Evolutionary conservation across 148 eudicot species (phyloP).

Genomic region (Hydrangea macrophylla): DNA sequence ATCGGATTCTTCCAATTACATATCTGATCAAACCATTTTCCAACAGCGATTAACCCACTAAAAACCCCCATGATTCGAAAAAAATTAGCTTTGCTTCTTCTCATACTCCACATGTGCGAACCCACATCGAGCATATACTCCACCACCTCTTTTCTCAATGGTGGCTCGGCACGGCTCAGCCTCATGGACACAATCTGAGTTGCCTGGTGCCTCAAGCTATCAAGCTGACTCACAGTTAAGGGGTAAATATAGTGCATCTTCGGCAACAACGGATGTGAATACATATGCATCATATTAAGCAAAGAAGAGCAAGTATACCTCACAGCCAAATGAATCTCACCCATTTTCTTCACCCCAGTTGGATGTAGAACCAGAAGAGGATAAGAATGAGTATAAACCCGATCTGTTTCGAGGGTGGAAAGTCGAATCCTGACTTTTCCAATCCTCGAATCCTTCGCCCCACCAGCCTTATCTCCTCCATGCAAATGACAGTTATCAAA

Average conservation of each 20-base stretch:
- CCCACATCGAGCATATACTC: conserved; percentile 43
- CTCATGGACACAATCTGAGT: conserved; percentile 29
- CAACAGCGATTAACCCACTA: background rate
- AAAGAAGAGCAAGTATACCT: conserved; percentile 28
- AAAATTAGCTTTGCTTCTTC: conserved; percentile 34
- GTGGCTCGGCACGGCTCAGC: conserved; percentile 40
- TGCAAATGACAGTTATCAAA: conserved; percentile 39
- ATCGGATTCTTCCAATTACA: conserved; percentile 32
- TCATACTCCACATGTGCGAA: conserved; percentile 31
- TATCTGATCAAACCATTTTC: conserved; percentile 20
- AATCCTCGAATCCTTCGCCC: conserved; percentile 26
- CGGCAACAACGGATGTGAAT: conserved; percentile 29
- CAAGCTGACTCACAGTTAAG: conserved; percentile 22
- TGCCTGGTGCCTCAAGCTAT: conserved; percentile 30
- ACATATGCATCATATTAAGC: conserved; percentile 23
- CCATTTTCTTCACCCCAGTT: conserved; percentile 34
- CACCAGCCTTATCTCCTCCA: conserved; percentile 20
- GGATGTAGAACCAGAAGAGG: conserved; percentile 31
- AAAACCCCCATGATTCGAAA: conserved; percentile 20
- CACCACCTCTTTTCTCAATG: conserved; percentile 35
- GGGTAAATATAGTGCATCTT: conserved; percentile 32
- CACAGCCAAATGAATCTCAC: conserved; percentile 40
- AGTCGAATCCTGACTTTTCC: conserved; percentile 39
- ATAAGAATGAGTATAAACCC: conserved; percentile 35
- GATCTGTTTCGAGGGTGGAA: conserved; percentile 30